Percentiles rank a stretch among this genome's conserved stretches.
Conservation (phyloP, 306 rosid genomes). For the Vigna radiata region DNA sequence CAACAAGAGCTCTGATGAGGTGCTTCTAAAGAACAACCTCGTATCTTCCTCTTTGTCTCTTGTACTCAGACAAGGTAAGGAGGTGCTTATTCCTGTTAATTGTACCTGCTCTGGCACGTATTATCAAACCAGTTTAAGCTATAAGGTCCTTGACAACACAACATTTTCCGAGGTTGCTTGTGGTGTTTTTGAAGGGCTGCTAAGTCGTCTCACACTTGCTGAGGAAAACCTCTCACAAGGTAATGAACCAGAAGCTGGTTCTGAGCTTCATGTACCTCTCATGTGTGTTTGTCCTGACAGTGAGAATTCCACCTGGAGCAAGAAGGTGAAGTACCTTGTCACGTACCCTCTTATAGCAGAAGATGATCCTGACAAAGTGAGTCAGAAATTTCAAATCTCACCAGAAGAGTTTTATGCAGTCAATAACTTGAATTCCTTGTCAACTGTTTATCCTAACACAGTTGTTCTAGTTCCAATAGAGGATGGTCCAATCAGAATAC, state of each 20-base stretch:
- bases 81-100: slow-evolving; percentile 61
- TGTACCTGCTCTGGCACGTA: slow-evolving; percentile 60
- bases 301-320: slow-evolving; percentile 38
- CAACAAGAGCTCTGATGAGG: slow-evolving; percentile 20
- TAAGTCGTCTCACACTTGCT: slow-evolving; percentile 49
- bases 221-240: slow-evolving; percentile 48
- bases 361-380: slow-evolving; percentile 37
- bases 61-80: slow-evolving; percentile 56
- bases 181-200: slow-evolving; percentile 65
- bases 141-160: slow-evolving; percentile 37
- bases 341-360: slow-evolving; percentile 63
- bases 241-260: slow-evolving; percentile 39
- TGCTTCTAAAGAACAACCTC: slow-evolving; percentile 53
- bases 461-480: slow-evolving; percentile 60
- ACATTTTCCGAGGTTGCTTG: slow-evolving; percentile 60
- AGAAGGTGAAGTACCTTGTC: slow-evolving; percentile 57
- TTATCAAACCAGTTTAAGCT: slow-evolving; percentile 53
- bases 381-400: slow-evolving; percentile 54
- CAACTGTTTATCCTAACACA: slow-evolving; percentile 53
- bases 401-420: slow-evolving; percentile 47
- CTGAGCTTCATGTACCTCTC: slow-evolving; percentile 56
- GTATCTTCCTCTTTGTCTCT: slow-evolving; percentile 46
- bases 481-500: slow-evolving; percentile 35
- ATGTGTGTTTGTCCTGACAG: slow-evolving; percentile 65
- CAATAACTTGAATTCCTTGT: slow-evolving; percentile 38